Evolutionary conservation across 306 rosid species (phyloP).

Genomic region (Gillenia trifoliata): DNA sequence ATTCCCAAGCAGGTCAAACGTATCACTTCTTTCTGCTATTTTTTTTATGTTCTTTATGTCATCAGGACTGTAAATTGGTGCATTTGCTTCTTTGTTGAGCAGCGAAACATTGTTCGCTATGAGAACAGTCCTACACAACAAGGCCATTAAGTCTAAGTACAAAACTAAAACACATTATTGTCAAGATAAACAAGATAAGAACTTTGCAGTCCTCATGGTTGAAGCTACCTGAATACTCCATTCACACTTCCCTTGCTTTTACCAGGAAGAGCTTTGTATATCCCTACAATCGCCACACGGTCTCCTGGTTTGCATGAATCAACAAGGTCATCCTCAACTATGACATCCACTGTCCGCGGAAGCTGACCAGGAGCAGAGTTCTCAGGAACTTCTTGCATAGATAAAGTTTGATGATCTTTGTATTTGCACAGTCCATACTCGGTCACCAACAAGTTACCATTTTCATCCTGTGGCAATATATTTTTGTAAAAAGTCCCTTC

Average conservation of each 20-base stretch:
- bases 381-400: constrained; percentile 98
- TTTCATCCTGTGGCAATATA: constrained; percentile 58
- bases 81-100: constrained; percentile 97
- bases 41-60: constrained; percentile 75
- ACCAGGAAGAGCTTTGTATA: constrained; percentile 92
- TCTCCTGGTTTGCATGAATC: constrained; percentile 99
- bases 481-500: background rate
- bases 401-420: constrained; percentile 91
- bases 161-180: background rate
- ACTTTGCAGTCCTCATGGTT: constrained; percentile 7
- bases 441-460: constrained; percentile 88
- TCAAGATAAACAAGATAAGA: constrained; percentile 3
- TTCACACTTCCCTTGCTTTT: constrained; percentile 83
- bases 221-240: constrained; percentile 89
- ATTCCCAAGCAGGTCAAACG: constrained; percentile 87
- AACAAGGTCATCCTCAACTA: constrained; percentile 91
- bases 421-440: constrained; percentile 93
- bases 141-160: constrained; percentile 22
- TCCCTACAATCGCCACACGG: constrained; percentile 86
- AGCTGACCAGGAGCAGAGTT: constrained; percentile 99
- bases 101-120: constrained; percentile 83
- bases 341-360: constrained; percentile 86
- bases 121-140: constrained; percentile 73
- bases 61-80: constrained; percentile 73
- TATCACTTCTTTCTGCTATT: constrained; percentile 81